These are phyloP conservation scores for Athelia sp. DNA, from an alignment of 1,284 basidiomycete species.

Conservation along the genomic window DNA sequence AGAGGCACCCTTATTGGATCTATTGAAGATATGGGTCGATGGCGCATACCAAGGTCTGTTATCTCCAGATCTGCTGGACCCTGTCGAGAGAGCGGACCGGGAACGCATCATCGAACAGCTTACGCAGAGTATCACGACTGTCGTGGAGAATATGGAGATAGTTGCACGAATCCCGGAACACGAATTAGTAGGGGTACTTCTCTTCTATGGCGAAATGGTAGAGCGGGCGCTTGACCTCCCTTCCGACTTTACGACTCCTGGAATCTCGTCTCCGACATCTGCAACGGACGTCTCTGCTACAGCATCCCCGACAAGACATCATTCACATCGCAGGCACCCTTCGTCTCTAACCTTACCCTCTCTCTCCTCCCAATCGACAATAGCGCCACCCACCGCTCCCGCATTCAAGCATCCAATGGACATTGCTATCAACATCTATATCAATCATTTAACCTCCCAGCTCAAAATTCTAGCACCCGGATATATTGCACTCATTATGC, in stretches of 20 bases:
- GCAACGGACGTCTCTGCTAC: slow-evolving; percentile 19
- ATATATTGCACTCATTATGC: slow-evolving; percentile 53
- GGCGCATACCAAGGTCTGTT: slow-evolving; percentile 55
- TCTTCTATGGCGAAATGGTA: slow-evolving; percentile 55
- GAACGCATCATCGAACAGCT: slow-evolving; percentile 59
- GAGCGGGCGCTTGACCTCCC: slow-evolving; percentile 45
- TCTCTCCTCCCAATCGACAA: slow-evolving; percentile 14
- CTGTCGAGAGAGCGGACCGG: slow-evolving; percentile 45
- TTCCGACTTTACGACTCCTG: slow-evolving; percentile 19
- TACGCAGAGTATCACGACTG: slow-evolving; percentile 47
- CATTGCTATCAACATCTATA: slow-evolving; percentile 55
- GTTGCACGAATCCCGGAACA: slow-evolving; percentile 55
- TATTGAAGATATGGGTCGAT: slow-evolving; percentile 60
- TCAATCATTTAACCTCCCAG: slow-evolving; percentile 56
- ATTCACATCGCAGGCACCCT: slow-evolving; percentile 21
- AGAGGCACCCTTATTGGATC: slow-evolving; percentile 47
- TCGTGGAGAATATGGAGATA: slow-evolving; percentile 45
- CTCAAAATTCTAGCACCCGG: slow-evolving; percentile 50
- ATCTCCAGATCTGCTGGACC: slow-evolving; percentile 28
- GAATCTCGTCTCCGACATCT: slow-evolving; percentile 20
- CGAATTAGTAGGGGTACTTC: slow-evolving; percentile 44
- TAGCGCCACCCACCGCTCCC: slow-evolving; percentile 10
- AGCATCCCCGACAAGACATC: slow-evolving; percentile 22
- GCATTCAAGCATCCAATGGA: slow-evolving; percentile 46
- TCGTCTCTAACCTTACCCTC: slow-evolving; percentile 22